phyloP scores from a whole-genome alignment of 179 eudicot species.

The Dionaea muscipula region DNA sequence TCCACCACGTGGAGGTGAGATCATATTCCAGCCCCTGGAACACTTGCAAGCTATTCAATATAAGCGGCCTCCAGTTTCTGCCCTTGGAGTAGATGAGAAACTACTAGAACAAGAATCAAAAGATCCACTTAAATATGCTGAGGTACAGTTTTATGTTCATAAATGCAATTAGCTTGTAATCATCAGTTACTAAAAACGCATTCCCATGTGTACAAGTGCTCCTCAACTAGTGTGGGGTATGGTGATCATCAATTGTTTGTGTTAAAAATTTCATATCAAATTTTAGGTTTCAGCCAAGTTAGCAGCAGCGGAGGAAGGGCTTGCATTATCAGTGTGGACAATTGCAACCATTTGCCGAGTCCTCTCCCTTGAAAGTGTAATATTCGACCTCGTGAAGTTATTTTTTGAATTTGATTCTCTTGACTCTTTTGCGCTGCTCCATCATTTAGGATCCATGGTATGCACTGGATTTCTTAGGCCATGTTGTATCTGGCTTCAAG shows the following conservation, averaged over 20 bases:
- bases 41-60: conserved; percentile 70
- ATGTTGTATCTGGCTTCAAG: no score
- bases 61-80: conserved; percentile 47
- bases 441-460: no score
- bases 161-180: not conserved
- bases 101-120: conserved; percentile 21
- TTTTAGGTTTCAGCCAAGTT: conserved; percentile 57
- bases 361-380: conserved; percentile 86
- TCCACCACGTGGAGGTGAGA: conserved; percentile 61
- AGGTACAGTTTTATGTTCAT: conserved; percentile 28
- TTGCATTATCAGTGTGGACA: conserved; percentile 80
- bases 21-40: conserved; percentile 78
- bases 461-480: no score
- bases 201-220: no score
- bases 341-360: conserved; percentile 79
- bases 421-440: not conserved
- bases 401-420: not conserved
- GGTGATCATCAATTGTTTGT: no score
- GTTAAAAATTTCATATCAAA: conserved; percentile 9
- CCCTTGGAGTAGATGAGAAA: conserved; percentile 39
- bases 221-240: no score
- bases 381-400: conserved; percentile 8
- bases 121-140: conserved; percentile 29
- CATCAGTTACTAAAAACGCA: not conserved
- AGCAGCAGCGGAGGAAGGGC: conserved; percentile 88